Base-by-base conservation (phyloP, 164 flowering plant species). In the Magnolia kwangsiensis region DNA sequence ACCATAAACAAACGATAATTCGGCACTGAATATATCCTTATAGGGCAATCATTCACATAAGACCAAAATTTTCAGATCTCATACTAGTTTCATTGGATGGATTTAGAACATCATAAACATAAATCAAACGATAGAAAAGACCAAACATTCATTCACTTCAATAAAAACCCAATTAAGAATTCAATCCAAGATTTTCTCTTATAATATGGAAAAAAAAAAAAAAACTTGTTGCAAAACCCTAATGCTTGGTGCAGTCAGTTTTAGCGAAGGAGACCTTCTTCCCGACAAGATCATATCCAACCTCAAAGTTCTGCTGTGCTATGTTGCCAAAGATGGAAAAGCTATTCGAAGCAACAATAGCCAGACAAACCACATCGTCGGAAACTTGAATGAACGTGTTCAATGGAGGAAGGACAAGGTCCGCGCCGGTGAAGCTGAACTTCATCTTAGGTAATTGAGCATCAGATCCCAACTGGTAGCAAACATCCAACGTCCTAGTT, bases 341-440 rank as follows among this genome's bases (percentile, higher is more conserved):
- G 11, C 21, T 45, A 1, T 69, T 19, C 14, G 66, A 8, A 13
- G 82, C 64, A 2, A 67, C 21, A 6, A 84, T 55, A 7, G 75
- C 61, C 7, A 85, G 68, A 76, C 89, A 85, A 1, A 77, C 19
- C 55, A 78, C 13, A 16, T 58, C 76, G 0, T 78, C 72, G 0
- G 31, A 1, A 2, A 61, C 45, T 21, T 20, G 9, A 1, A 82
- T 10, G 19, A 87, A 83, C 6, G 77, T 79, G 71, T 84, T 86
- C 50, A 51, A 0, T 2, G 78, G 27, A 2, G 4, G 29, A 63
- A 88, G 71, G 58, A 49, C 16, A 67, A 85, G 14, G 58, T 85
- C 82, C 0, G 88, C 89, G 3, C 84, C 86, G 0, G 68, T 77
- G 75, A 88, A 87, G 50, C 81, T 83, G 8, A 71, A 72, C 0